Conservation (phyloP, 2,329 filamentous ascomycete species). For the Endothia cerciana region DNA sequence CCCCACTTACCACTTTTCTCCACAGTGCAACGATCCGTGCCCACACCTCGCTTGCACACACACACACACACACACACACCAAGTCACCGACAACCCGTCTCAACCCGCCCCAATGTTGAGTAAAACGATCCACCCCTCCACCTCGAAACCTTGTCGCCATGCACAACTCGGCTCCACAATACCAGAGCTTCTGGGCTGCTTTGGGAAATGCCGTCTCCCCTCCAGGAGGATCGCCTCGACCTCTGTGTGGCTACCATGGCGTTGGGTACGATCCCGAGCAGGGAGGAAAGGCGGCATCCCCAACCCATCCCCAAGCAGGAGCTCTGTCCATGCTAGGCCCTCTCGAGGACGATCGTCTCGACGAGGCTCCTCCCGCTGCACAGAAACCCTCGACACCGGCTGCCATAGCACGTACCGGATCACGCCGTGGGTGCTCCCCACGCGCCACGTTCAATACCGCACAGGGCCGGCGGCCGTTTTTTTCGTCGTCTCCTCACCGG, state of each 20-base stretch:
- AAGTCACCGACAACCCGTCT: slow-evolving; percentile 8
- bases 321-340: not conserved
- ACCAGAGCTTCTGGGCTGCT: slow-evolving; percentile 4
- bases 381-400: not conserved
- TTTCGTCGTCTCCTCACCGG: not conserved
- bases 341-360: not conserved
- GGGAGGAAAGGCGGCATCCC: slow-evolving; percentile 6
- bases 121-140: slow-evolving; percentile 10
- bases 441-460: not conserved
- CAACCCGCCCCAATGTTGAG: slow-evolving; percentile 4
- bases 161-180: slow-evolving; percentile 7
- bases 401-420: not conserved
- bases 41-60: not conserved
- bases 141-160: slow-evolving; percentile 14
- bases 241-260: slow-evolving; percentile 12
- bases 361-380: not conserved
- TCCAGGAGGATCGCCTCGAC: not conserved
- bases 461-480: not conserved
- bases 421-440: not conserved
- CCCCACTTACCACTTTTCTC: not conserved
- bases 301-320: slow-evolving; percentile 1
- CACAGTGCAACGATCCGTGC: slow-evolving; percentile 6
- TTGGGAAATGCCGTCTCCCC: slow-evolving; percentile 12
- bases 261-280: slow-evolving; percentile 7
- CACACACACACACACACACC: too few relatives aligned